Base-by-base conservation (phyloP, 2,329 filamentous ascomycete species). In the Calonectria pseudoreteaudii region DNA sequence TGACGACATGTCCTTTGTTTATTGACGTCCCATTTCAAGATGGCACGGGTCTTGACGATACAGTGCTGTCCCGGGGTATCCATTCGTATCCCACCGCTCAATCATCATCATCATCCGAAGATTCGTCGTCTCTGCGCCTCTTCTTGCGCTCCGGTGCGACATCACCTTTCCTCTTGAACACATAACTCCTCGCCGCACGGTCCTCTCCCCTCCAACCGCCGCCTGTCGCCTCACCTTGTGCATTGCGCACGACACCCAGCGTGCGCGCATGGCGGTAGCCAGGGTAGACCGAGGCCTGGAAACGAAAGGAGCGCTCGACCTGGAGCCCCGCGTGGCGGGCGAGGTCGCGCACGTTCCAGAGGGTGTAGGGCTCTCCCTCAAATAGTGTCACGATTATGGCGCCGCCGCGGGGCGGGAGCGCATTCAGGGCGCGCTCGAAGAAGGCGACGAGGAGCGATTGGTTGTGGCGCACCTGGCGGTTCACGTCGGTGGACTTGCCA, bases 281-380 rank as follows among this genome's bases (percentile, higher is more conserved):
- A 0, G 93, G 93, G 82, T 96, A 97, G 30, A 89, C 90, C 20
- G 80, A 85, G 7, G 91, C 88, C 75, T 91, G 88, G 81, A 97
- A 97, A 71, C 85, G 86, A 82, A 94, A 96, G 83, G 93, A 95
- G 80, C 90, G 87, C 78, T 92, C 88, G 44, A 95, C 93, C 80
- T 91, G 90, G 66, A 96, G 86, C 7, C 94, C 94, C 6, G 89
- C 88, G 83, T 98, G 95, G 9, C 96, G 90, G 2, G 91, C 97
- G 34, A 99, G 88, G 86, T 98, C 96, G 44, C 93, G 91, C 31
- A 98, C 90, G 86, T 98, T 98, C 97, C 97, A 99, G 1, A 98
- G 89, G 2, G 95, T 96, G 83, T 99, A 99, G 0, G 97, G 97
- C 84, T 97, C 94, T 72, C 94, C 94, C 84, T 98, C 96, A 83